phyloP scores from a whole-genome alignment of 1,139 yeast genomes.

The Casaregolazyma suthepensis region DNA sequence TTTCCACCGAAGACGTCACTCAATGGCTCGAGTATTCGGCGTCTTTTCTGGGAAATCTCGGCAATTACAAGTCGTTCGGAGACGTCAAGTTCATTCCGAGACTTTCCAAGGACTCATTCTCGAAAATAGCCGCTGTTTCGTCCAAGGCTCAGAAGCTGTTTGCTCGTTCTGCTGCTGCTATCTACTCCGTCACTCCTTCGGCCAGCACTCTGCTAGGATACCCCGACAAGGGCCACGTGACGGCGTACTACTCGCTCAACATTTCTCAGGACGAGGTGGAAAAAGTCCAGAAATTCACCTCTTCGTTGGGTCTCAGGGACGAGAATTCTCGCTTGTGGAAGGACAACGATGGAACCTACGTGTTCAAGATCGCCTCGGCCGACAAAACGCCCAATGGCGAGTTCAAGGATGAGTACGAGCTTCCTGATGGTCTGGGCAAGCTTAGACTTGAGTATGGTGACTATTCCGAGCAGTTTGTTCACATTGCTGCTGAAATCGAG shows the following conservation, averaged over 20 bases:
- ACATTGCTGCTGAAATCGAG: slow-evolving; percentile 51
- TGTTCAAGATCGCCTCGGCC: slow-evolving; percentile 29
- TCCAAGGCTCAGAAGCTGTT: slow-evolving; percentile 38
- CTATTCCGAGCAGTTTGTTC: slow-evolving; percentile 55
- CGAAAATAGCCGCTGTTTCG: slow-evolving; percentile 39
- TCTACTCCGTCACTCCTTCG: slow-evolving; percentile 48
- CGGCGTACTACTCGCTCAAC: slow-evolving; percentile 60
- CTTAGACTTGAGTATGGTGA: slow-evolving; percentile 64
- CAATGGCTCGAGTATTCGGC: slow-evolving; percentile 60
- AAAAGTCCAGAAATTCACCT: slow-evolving; percentile 57
- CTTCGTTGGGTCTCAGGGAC: slow-evolving; percentile 60
- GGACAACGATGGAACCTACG: slow-evolving; percentile 27
- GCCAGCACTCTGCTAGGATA: slow-evolving; percentile 59
- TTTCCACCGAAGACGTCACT: slow-evolving; percentile 39
- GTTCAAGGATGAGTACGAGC: slow-evolving; percentile 20
- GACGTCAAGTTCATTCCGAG: slow-evolving; percentile 79
- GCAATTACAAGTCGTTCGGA: slow-evolving; percentile 86
- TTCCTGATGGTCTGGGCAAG: slow-evolving; percentile 31
- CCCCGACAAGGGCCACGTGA: slow-evolving; percentile 68
- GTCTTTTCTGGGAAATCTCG: slow-evolving; percentile 73
- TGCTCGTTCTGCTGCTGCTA: slow-evolving; percentile 39
- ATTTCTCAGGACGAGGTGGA: slow-evolving; percentile 59
- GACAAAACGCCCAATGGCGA: slow-evolving; percentile 22
- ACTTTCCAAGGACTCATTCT: slow-evolving; percentile 44
- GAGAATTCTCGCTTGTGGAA: slow-evolving; percentile 69